These are phyloP conservation scores for Arachnopeziza araneosa DNA, from an alignment of 2,329 filamentous ascomycete species.

Conservation along the genomic window DNA sequence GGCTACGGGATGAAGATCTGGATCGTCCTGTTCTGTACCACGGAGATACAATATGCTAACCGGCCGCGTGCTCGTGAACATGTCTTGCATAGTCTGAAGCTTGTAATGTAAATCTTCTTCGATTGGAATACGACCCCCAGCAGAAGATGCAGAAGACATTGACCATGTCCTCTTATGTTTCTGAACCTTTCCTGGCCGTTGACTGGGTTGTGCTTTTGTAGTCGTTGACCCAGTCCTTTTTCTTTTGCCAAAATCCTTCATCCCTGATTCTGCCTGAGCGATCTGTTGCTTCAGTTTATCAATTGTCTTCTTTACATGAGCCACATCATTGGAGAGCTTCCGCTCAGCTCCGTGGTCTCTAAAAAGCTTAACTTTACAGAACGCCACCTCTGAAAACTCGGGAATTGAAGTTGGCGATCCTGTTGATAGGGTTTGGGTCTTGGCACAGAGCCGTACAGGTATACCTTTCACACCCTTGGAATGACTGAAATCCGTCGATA, in stretches of 20 bases:
- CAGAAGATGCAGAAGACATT: conserved; percentile 72
- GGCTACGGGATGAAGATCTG: conserved; percentile 70
- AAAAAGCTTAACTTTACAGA: conserved; percentile 96
- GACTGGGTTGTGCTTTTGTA: conserved; percentile 36
- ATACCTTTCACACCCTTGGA: conserved; percentile 98
- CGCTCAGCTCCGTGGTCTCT: conserved; percentile 92
- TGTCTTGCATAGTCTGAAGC: conserved; percentile 72
- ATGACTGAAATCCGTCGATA: conserved; percentile 97
- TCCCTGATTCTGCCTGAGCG: conserved; percentile 63
- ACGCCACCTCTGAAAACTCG: conserved; percentile 68
- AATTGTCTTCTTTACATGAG: conserved; percentile 93
- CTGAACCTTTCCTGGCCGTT: conserved; percentile 72
- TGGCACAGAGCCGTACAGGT: conserved; percentile 85
- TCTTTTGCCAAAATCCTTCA: conserved; percentile 62
- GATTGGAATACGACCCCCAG: conserved; percentile 47
- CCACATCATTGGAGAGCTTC: conserved; percentile 89
- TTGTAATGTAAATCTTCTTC: conserved; percentile 78
- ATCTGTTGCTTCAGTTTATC: conserved; percentile 96
- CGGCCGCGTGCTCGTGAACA: conserved; percentile 80
- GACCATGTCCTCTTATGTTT: conserved; percentile 97
- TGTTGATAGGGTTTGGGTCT: conserved; percentile 65
- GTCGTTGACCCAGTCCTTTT: conserved; percentile 48
- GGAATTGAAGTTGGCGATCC: conserved; percentile 44
- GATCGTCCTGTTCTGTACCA: conserved; percentile 73
- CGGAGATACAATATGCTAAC: conserved; percentile 73